Base-by-base conservation (phyloP, 2,329 filamentous ascomycete species). In the Ophiostoma sp. region DNA sequence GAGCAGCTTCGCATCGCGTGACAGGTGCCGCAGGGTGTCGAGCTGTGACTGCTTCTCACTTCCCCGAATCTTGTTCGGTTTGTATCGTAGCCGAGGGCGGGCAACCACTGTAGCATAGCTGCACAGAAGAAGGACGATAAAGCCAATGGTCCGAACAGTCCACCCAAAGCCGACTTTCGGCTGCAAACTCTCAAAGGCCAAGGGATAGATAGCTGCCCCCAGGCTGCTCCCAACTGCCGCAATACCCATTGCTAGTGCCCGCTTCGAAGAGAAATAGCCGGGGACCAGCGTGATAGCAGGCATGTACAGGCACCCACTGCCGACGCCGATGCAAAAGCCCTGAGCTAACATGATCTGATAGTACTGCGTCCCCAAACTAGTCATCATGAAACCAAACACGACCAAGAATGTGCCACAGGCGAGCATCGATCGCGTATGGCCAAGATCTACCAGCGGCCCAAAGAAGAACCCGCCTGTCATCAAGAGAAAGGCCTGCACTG, bases 201-300 rank as follows among this genome's bases (percentile, higher is more conserved):
- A 40, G 9, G 71, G 71, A 38, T 69, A 71, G 2, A 70, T 14
- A n/a, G 63, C 41, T 2, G 66, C 87, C 0, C 88, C 89, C 0
- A 84, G 84, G 0, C 82, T 83, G 40, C 85, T 85, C 0, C 89
- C 89, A 0, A 82, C 83, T 0, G 86, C 85, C 9, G 81, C 81
- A 7, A 88, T 80, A 0, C 85, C 85, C 18, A 90, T 80, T 0
- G 87, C 88, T 2, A 89, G 77, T 0, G 82, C 82, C 4, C 84
- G 81, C n/a, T 83, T 83, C n/a, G 76, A 82, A 8, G 79, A 79
- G 72, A 90, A 91, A 68, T 88, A 89, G 0, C 85, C 87, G 14
- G 84, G 80, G 9, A 86, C 77, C 36, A 87, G 76, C n/a, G 83
- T 80, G 45, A 85, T 73, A 18, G 80, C 81, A 42, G 86, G 81